A percentile compares a stretch with the other conserved stretches of the same genome.
These are phyloP conservation scores for Polychytrium aggregatum DNA, from an alignment of 192 early-diverging fungal species.

Conservation along the genomic window DNA sequence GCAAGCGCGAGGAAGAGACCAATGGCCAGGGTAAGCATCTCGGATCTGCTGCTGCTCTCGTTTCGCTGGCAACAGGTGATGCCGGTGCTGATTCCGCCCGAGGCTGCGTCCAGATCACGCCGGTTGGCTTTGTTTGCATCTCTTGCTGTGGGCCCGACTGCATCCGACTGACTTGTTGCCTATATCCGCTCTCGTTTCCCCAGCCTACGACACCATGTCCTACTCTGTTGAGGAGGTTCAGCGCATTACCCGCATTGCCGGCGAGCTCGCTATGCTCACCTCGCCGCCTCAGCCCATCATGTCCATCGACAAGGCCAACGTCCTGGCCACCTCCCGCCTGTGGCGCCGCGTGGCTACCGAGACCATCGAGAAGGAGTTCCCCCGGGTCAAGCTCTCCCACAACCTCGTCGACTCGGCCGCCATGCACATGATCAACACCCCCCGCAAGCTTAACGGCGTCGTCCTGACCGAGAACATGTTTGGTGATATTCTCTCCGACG, in stretches of 20 bases:
- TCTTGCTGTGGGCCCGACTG: too few species aligned
- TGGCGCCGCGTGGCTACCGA: conserved; percentile 93
- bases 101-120: too few species aligned
- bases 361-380: conserved; percentile 80
- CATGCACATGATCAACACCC: conserved; percentile 93
- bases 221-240: conserved; percentile 85
- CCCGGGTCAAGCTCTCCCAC: conserved; percentile 73
- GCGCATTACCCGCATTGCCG: conserved; percentile 93
- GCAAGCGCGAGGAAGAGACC: conserved; percentile 76
- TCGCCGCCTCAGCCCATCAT: conserved; percentile 79
- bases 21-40: conserved; percentile 64
- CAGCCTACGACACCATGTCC: conserved; percentile 88
- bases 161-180: too few species aligned
- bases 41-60: too few species aligned
- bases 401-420: conserved; percentile 94
- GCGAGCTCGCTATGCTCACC: conserved; percentile 62
- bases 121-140: too few species aligned
- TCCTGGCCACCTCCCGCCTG: conserved; percentile 91
- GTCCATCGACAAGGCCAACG: conserved; percentile 98
- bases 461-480: conserved; percentile 99
- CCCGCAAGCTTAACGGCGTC: conserved; percentile 82
- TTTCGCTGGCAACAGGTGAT: too few species aligned
- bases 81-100: too few species aligned
- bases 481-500: conserved; percentile 96
- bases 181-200: conserved; percentile 1